phyloP scores from a whole-genome alignment of 352 stramenopile genomes.

The Globisporangium paroecandrum region DNA sequence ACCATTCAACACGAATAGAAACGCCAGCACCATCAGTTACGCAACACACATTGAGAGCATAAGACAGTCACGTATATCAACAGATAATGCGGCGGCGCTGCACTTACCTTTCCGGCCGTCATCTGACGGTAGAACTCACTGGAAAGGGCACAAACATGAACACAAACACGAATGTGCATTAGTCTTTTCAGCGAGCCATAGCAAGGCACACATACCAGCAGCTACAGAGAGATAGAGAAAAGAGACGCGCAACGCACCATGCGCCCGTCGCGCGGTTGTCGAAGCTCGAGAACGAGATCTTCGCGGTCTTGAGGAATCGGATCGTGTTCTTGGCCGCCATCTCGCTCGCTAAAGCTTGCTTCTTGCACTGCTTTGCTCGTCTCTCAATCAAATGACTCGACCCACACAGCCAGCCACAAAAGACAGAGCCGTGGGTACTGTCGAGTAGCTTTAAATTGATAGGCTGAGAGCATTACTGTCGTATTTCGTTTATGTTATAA shows the following conservation, averaged over 20 bases:
- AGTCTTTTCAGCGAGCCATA: background rate
- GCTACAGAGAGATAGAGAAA: slow-evolving; percentile 2
- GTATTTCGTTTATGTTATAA: background rate
- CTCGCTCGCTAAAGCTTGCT: slow-evolving; percentile 10
- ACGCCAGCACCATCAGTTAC: background rate
- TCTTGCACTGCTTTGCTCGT: background rate
- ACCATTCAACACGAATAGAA: slow-evolving; percentile 3
- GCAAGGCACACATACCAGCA: background rate
- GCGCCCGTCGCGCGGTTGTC: slow-evolving; percentile 67
- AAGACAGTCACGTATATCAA: background rate
- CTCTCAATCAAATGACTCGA: background rate
- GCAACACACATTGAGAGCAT: background rate
- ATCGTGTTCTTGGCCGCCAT: slow-evolving; percentile 84
- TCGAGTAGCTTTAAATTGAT: background rate
- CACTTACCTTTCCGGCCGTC: slow-evolving; percentile 65
- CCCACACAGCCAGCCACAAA: background rate
- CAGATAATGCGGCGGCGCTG: background rate
- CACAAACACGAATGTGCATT: background rate
- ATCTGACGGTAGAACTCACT: slow-evolving; percentile 87
- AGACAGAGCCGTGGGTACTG: background rate
- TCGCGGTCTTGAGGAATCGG: slow-evolving; percentile 83
- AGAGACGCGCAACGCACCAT: slow-evolving; percentile 40
- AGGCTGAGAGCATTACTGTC: background rate
- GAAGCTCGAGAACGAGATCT: slow-evolving; percentile 84
- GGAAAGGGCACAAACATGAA: slow-evolving; percentile 5